Evolutionary conservation across 1,284 basidiomycete species (phyloP), one percentile per base, ranked within the genome.

Genomic region (Schizopora paradoxa): DNA sequence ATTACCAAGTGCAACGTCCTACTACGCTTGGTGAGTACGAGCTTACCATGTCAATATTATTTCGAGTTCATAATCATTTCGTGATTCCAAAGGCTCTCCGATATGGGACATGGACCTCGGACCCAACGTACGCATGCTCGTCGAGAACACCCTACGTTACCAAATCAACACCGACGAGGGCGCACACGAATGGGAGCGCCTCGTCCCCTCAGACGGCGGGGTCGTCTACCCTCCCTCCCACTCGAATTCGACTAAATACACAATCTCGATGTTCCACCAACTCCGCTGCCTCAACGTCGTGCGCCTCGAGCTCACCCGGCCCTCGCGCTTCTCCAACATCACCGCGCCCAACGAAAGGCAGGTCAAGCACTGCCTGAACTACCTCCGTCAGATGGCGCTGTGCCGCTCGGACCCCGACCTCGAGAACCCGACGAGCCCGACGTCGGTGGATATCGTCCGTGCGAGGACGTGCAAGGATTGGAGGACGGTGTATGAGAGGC

Each of bases 271-370:
- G 56, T 62, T 58, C 51, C 61, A 65, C 53, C 50, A 63, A 49
- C 39, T 64, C n/a, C 63, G 62, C 37, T 66, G 64, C 44, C 45
- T 64, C 16, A 51, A 55, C 39, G 53, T 55, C 43, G 45, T 63
- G 22, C 58, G 55, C 29, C 36, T 41, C 8, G 59, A 52, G 16
- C 70, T 72, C 52, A 53, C 69, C 10, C n/a, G 8, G 14, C 21
- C 28, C 8, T 8, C 10, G 25, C 33, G 14, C 11, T 19, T 16
- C 11, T 35, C 19, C 18, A 22, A 2, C 43, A 45, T 38, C n/a
- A 21, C 25, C 38, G n/a, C n/a, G n/a, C n/a, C n/a, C n/a, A n/a
- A n/a, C n/a, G n/a, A n/a, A n/a, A n/a, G n/a, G n/a, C n/a, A n/a
- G n/a, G n/a, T n/a, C n/a, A 56, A 66, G 44, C 41, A 43, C 31